These are phyloP conservation scores for Aegilops speltoides DNA, from an alignment of 176 grass and related monocot genomes.

Conservation along the genomic window DNA sequence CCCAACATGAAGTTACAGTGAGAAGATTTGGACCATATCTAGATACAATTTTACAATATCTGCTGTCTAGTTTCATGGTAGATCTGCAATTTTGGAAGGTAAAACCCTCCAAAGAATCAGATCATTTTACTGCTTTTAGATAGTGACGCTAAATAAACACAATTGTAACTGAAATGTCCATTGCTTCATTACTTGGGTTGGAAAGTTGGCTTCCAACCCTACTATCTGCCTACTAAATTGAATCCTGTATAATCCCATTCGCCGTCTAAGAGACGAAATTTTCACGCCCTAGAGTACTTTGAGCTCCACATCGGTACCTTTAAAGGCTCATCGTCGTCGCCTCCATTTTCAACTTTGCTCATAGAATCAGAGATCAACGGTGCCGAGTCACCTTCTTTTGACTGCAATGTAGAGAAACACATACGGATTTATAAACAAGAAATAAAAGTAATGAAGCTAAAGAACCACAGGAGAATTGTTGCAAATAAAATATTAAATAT, in stretches of 20 bases:
- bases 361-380: slow-evolving; percentile 57
- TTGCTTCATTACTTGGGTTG: slow-evolving; percentile 43
- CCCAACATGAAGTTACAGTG: slow-evolving; percentile 37
- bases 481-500: not conserved
- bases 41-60: slow-evolving; percentile 46
- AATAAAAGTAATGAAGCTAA: not conserved
- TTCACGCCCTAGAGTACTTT: slow-evolving; percentile 65
- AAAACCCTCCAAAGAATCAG: slow-evolving; percentile 37
- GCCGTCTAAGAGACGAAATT: not conserved
- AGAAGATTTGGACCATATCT: slow-evolving; percentile 43
- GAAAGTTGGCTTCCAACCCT: slow-evolving; percentile 53
- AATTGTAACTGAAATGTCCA: slow-evolving; percentile 46
- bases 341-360: slow-evolving; percentile 62
- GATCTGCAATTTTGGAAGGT: slow-evolving; percentile 33
- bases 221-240: slow-evolving; percentile 51
- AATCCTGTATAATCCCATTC: slow-evolving; percentile 46
- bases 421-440: not conserved
- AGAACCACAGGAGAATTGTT: not conserved
- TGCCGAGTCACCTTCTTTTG: slow-evolving; percentile 59
- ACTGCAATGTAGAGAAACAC: slow-evolving; percentile 28
- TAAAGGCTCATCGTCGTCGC: slow-evolving; percentile 50
- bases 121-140: slow-evolving; percentile 45
- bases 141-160: slow-evolving; percentile 20
- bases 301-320: slow-evolving; percentile 87
- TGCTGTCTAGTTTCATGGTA: slow-evolving; percentile 48